Evolutionary conservation across 176 grass and related monocot species (phyloP).

Genomic region (Rhynchospora pubera): DNA sequence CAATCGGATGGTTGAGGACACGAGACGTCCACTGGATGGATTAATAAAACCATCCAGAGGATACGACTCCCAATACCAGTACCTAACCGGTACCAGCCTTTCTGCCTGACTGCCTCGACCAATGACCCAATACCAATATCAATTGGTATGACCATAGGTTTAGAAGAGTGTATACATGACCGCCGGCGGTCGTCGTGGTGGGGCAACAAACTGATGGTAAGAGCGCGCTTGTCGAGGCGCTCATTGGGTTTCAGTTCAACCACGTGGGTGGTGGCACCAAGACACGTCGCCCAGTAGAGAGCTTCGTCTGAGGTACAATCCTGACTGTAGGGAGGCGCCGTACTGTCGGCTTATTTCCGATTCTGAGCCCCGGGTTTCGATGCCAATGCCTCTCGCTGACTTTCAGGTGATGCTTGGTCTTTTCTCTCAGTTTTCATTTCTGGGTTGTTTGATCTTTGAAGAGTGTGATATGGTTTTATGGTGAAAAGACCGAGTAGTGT

Average conservation of each 20-base stretch:
- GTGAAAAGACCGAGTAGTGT: not conserved
- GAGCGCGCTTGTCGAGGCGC: conserved; percentile 88
- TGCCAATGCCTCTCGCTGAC: conserved; percentile 53
- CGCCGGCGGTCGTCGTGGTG: conserved; percentile 70
- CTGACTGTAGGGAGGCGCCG: conserved; percentile 35
- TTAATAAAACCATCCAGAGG: too few relatives aligned
- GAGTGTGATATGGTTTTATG: not conserved
- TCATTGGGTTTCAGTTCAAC: conserved; percentile 97
- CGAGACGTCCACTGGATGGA: too few relatives aligned
- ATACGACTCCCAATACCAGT: too few relatives aligned
- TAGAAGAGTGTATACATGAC: too few relatives aligned
- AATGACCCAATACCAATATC: too few relatives aligned
- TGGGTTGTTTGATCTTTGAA: not conserved
- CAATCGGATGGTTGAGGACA: too few relatives aligned
- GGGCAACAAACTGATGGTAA: conserved; percentile 94
- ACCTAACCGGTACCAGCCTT: too few relatives aligned
- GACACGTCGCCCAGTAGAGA: conserved; percentile 68
- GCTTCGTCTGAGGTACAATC: conserved; percentile 85
- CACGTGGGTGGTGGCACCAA: conserved; percentile 93
- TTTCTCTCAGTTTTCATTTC: not conserved
- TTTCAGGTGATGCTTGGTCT: conserved; percentile 49
- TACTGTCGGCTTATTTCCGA: conserved; percentile 47
- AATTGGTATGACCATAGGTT: too few relatives aligned
- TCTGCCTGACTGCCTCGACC: too few relatives aligned
- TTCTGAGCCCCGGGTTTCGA: conserved; percentile 17